Conservation (phyloP, 495 filamentous ascomycete genomes). For the Evernia prunastri region DNA sequence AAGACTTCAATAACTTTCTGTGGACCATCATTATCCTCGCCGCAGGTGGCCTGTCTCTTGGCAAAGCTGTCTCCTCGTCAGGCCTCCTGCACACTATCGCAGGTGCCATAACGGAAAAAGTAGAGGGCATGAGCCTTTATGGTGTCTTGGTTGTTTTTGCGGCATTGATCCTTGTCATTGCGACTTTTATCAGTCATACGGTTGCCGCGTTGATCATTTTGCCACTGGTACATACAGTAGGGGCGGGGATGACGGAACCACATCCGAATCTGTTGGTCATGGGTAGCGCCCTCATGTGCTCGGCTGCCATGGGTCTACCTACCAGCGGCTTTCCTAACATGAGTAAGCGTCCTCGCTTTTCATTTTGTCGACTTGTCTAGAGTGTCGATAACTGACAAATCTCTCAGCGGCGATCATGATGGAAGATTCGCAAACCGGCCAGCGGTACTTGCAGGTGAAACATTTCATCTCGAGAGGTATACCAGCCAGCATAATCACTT, state of each 20-base stretch:
- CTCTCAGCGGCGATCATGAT: conserved; percentile 92
- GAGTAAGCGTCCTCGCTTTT: conserved; percentile 58
- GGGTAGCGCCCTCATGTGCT: conserved; percentile 64
- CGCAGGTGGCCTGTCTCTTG: conserved; percentile 85
- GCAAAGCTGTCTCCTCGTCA: conserved; percentile 89
- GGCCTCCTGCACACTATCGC: conserved; percentile 91
- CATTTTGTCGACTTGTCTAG: too few species aligned
- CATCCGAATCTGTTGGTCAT: conserved; percentile 95
- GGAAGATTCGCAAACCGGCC: conserved; percentile 84
- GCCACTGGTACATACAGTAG: conserved; percentile 81
- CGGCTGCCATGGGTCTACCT: conserved; percentile 79
- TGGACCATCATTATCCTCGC: conserved; percentile 99
- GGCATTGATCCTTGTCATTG: conserved; percentile 79
- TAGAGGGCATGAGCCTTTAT: conserved; percentile 79
- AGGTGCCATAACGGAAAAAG: conserved; percentile 58
- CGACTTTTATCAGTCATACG: conserved; percentile 97
- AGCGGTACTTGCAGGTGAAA: conserved; percentile 83
- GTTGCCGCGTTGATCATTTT: conserved; percentile 94
- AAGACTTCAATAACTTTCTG: conserved; percentile 99
- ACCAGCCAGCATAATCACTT: conserved; percentile 72
- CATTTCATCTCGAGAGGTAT: conserved; percentile 92
- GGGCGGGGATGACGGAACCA: conserved; percentile 73
- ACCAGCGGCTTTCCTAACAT: conserved; percentile 98
- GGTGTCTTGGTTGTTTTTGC: conserved; percentile 82
- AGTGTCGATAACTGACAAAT: conserved; percentile 25